These are phyloP conservation scores for Bretziella fagacearum DNA, from an alignment of 2,329 filamentous ascomycete species.

Conservation along the genomic window DNA sequence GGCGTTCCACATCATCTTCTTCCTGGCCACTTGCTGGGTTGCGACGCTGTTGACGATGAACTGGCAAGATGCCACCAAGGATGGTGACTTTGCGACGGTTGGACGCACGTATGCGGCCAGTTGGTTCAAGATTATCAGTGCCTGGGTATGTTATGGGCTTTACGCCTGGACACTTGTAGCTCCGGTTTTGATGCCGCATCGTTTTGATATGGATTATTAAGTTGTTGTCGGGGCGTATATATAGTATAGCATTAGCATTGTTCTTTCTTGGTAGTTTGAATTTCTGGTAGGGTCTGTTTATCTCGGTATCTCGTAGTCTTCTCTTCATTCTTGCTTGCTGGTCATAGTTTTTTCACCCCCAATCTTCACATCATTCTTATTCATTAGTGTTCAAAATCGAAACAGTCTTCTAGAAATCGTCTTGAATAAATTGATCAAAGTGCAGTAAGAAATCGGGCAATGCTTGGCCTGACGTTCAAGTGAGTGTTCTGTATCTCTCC, in stretches of 20 bases:
- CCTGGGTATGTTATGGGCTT: slow-evolving; percentile 90
- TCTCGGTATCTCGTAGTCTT: slow-evolving; percentile 1
- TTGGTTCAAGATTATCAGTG: slow-evolving; percentile 97
- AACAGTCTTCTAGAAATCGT: too few relatives aligned
- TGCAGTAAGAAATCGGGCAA: background rate
- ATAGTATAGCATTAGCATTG: background rate
- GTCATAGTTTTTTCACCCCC: background rate
- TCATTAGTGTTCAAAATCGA: too few relatives aligned
- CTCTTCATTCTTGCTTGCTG: background rate
- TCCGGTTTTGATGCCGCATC: slow-evolving; percentile 67
- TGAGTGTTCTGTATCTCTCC: slow-evolving; percentile 16
- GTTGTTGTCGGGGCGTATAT: background rate
- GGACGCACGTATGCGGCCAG: slow-evolving; percentile 92
- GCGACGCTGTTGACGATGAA: slow-evolving; percentile 72
- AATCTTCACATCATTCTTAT: background rate
- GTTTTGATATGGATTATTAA: slow-evolving; percentile 35
- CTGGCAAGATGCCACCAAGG: slow-evolving; percentile 45
- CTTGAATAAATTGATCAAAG: background rate
- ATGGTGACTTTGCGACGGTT: slow-evolving; percentile 72
- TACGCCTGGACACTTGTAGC: slow-evolving; percentile 89
- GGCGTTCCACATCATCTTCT: slow-evolving; percentile 94
- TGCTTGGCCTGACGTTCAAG: slow-evolving; percentile 9
- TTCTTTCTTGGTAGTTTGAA: background rate
- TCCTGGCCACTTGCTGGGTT: slow-evolving; percentile 90
- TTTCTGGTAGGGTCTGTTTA: background rate